Conservation (phyloP, 108 stramenopile genomes). For the Schizochytrium sp. region DNA sequence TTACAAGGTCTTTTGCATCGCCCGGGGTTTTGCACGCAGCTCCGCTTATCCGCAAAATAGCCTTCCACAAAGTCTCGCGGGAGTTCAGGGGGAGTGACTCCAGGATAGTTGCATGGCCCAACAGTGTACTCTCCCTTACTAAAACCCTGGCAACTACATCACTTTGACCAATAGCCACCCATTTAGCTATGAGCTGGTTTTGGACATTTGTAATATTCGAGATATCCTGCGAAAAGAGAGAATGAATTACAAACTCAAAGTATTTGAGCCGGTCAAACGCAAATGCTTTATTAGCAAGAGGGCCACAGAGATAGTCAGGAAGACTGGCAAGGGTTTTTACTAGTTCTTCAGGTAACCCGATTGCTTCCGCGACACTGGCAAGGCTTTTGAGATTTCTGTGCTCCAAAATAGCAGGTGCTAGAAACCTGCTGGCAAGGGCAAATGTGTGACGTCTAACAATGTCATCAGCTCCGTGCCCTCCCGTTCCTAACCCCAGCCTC, state of each 20-base stretch:
- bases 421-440: not conserved
- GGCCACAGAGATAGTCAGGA: not conserved
- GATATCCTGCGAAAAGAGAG: not conserved
- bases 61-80: slow-evolving; percentile 31
- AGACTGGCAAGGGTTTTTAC: not conserved
- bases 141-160: not conserved
- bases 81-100: not conserved
- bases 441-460: not conserved
- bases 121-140: no score
- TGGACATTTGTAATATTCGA: not conserved
- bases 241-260: not conserved
- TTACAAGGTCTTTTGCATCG: no score
- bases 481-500: no score
- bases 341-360: not conserved
- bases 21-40: not conserved
- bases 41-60: not conserved
- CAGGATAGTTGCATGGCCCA: not conserved
- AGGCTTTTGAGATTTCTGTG: not conserved
- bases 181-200: not conserved
- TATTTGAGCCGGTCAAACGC: not conserved
- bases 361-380: slow-evolving; percentile 12
- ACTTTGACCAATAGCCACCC: not conserved
- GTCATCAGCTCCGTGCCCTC: not conserved
- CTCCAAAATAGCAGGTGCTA: not conserved
- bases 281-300: not conserved